phyloP scores from a whole-genome alignment of 805 yeast species.

The Saccharomycopsis selenospora region DNA sequence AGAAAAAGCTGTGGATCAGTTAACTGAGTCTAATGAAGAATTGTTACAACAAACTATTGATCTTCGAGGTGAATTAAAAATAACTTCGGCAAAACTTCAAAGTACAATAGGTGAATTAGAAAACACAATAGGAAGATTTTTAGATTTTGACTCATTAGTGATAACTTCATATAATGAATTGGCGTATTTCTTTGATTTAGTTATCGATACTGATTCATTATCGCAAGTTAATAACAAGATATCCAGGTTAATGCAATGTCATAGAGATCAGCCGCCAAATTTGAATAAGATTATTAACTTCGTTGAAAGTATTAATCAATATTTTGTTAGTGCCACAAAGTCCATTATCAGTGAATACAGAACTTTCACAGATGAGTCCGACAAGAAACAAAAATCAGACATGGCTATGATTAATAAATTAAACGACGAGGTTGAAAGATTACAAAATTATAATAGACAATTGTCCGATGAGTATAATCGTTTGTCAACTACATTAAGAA shows the following conservation, averaged over 20 bases:
- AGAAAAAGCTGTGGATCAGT: background rate
- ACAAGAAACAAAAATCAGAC: constrained; percentile 1
- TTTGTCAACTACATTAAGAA: background rate
- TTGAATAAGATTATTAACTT: background rate
- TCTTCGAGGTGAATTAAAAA: background rate
- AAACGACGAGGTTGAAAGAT: background rate
- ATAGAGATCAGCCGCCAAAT: background rate
- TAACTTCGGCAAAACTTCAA: background rate
- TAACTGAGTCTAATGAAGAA: background rate
- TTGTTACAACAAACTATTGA: background rate
- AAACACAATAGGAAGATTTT: background rate
- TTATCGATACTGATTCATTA: background rate
- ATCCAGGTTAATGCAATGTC: background rate
- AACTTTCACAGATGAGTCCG: constrained; percentile 1
- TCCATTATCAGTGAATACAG: background rate
- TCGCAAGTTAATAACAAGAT: background rate
- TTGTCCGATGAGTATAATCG: background rate
- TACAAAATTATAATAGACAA: background rate
- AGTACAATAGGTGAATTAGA: too few species aligned
- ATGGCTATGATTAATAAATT: constrained; percentile 1
- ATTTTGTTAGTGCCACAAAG: background rate
- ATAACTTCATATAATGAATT: background rate
- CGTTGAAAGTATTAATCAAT: background rate
- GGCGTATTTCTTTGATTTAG: background rate
- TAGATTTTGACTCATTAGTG: background rate